Evolutionary conservation across 306 rosid species (phyloP), one percentile per base, ranked within the genome.

Genomic region (Quercus suber): DNA sequence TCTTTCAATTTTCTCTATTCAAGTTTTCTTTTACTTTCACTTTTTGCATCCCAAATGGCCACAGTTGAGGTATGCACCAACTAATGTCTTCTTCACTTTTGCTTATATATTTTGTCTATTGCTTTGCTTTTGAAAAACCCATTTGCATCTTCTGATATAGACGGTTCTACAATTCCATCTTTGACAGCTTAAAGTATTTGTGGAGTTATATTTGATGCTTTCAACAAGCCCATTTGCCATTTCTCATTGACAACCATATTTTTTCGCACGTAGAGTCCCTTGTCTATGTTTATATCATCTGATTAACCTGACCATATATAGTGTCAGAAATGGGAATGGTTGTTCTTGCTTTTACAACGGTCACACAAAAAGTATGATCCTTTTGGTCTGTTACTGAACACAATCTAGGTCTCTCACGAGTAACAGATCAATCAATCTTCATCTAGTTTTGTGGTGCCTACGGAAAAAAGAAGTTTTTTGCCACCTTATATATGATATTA

Each of bases 51-150:
- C 88, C 86, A 82, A 87, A 95, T 95, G 98, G 97, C 99, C 93
- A 70, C 82, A 60, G 91, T 73, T 85, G 98, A 95, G 99, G 99
- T 95, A 92, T 86, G 79, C 85, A 71, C 0, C 21, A 21, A 73
- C 8, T 49, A 49, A 53, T 25, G 73, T 71, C 74, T 55, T 27
- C 78, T 79, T 84, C 35, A 11, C 59, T 55, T n/a, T 73, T 76
- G 19, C 45, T 81, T 59, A 23, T 59, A 23, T 67, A 78, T 37
- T 3, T 19, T 19, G 23, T 68, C 20, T 28, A 49, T 41, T 28
- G 7, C 18, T 27, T 61, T 28, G 37, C 53, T 49, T 49, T 28
- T 37, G 45, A 5, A 27, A 33, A 25, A 30, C 1, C 70, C 45
- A 28, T 64, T 30, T 64, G 70, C 43, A 30, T 64, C 41, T 61